These are phyloP conservation scores for Fusarium anthophilum DNA, from an alignment of 2,329 filamentous ascomycete genomes.

Conservation along the genomic window DNA sequence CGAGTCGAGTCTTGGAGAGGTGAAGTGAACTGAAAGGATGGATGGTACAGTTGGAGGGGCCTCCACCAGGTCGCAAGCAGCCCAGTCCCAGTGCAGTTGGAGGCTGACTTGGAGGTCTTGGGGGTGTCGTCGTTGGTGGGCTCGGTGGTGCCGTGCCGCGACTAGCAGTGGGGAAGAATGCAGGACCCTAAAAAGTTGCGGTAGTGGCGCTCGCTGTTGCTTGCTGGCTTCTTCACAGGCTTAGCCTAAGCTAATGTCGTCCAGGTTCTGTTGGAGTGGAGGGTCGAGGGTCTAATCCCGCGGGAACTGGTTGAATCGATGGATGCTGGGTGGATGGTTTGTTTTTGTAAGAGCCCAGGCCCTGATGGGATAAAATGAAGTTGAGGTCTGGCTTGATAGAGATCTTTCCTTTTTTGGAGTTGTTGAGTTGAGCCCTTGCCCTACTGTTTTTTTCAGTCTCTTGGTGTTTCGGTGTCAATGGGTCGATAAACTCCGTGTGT, in stretches of 20 bases:
- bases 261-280: neutral
- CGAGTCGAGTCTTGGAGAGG: neutral
- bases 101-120: slow-evolving; percentile 18
- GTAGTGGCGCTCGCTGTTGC: slow-evolving; percentile 20
- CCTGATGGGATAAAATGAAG: slow-evolving; percentile 25
- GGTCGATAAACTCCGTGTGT: slow-evolving; percentile 19
- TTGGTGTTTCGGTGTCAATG: slow-evolving; percentile 2
- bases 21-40: neutral
- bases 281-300: slow-evolving; percentile 18
- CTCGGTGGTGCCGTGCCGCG: slow-evolving; percentile 34
- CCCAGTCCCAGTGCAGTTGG: slow-evolving; percentile 23
- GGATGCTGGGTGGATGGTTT: neutral
- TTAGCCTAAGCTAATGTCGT: slow-evolving; percentile 11
- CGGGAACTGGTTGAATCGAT: slow-evolving; percentile 25
- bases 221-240: slow-evolving; percentile 13
- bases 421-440: slow-evolving; percentile 37
- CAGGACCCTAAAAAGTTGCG: slow-evolving; percentile 35
- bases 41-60: neutral
- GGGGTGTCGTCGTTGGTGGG: slow-evolving; percentile 15
- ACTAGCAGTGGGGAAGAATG: slow-evolving; percentile 28
- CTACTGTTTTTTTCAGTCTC: slow-evolving; percentile 4
- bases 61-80: neutral
- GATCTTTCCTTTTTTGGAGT: slow-evolving; percentile 31
- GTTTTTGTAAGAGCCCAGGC: slow-evolving; percentile 14
- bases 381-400: slow-evolving; percentile 19